Percentiles rank a stretch among this genome's conserved stretches.
phyloP scores from a whole-genome alignment of 306 rosid genomes.

The Quercus wislizeni region DNA sequence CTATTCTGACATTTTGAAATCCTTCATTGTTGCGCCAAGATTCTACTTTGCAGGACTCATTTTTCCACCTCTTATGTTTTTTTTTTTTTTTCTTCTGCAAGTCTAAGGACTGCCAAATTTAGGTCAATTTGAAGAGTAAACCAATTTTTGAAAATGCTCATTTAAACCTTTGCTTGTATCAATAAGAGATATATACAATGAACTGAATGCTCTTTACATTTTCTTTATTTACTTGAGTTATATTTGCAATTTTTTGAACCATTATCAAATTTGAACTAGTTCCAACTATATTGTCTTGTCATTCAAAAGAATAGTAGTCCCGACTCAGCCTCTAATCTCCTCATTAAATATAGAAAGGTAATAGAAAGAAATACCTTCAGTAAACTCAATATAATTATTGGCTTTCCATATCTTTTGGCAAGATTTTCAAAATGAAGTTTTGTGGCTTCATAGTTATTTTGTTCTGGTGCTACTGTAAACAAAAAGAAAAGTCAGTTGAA shows the following conservation, averaged over 20 bases:
- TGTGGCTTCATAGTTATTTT: constrained; percentile 66
- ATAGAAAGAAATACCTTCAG: constrained; percentile 63
- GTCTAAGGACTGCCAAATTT: not conserved
- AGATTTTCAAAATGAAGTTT: constrained; percentile 92
- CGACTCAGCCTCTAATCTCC: not conserved
- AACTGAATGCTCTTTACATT: not conserved
- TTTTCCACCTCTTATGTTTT: not conserved
- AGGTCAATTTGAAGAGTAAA: not conserved
- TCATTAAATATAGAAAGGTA: constrained; percentile 7
- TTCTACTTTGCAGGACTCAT: not conserved
- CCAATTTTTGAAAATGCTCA: not conserved
- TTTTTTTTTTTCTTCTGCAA: not conserved
- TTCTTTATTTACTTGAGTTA: not conserved
- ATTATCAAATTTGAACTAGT: not conserved
- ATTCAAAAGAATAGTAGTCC: not conserved
- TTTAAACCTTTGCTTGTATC: not conserved
- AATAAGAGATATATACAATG: not conserved
- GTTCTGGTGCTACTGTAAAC: constrained; percentile 63
- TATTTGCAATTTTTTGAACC: not conserved
- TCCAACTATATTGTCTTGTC: not conserved
- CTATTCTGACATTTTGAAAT: not conserved
- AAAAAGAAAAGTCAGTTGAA: constrained; percentile 23
- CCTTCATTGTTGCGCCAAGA: not conserved
- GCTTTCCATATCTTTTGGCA: constrained; percentile 80
- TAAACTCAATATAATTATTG: constrained; percentile 83